Percentiles rank a stretch among this genome's conserved stretches.
Evolutionary conservation across 768 basidiomycete genomes (phyloP).

Genomic region (Heimioporus sp.): DNA sequence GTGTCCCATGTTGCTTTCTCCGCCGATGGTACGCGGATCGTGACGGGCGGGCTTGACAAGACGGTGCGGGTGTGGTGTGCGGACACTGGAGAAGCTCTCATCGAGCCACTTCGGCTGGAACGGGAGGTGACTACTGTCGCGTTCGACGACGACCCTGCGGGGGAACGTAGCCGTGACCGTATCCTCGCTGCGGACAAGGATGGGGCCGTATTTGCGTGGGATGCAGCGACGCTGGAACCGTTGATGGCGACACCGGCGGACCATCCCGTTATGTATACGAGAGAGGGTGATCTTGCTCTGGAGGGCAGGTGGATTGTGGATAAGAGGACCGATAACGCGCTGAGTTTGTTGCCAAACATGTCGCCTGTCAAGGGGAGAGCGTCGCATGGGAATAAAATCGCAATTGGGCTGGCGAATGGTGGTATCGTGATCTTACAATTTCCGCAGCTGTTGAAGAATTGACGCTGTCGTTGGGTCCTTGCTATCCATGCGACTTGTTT

Average conservation of each 20-base stretch:
- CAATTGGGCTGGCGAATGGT: slow-evolving; percentile 28
- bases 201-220: slow-evolving; percentile 26
- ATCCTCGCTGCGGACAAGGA: slow-evolving; percentile 27
- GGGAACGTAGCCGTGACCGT: background rate
- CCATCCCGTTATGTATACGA: slow-evolving; percentile 8
- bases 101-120: slow-evolving; percentile 20
- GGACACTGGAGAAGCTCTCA: slow-evolving; percentile 17
- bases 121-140: slow-evolving; percentile 19
- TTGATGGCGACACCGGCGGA: slow-evolving; percentile 20
- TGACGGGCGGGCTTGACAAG: slow-evolving; percentile 30
- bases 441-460: slow-evolving; percentile 10
- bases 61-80: slow-evolving; percentile 31
- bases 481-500: too few relatives aligned
- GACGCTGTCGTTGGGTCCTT: background rate
- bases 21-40: slow-evolving; percentile 24
- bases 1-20: slow-evolving; percentile 29
- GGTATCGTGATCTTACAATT: slow-evolving; percentile 26
- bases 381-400: slow-evolving; percentile 21
- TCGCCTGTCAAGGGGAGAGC: slow-evolving; percentile 22
- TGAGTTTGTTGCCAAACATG: slow-evolving; percentile 30
- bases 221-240: slow-evolving; percentile 17
- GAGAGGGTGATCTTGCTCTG: slow-evolving; percentile 11
- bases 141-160: slow-evolving; percentile 13
- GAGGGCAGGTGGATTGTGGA: slow-evolving; percentile 27
- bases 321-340: slow-evolving; percentile 4